These are phyloP conservation scores for Neonectria punicea DNA, from an alignment of 2,329 filamentous ascomycete genomes.

Conservation along the genomic window DNA sequence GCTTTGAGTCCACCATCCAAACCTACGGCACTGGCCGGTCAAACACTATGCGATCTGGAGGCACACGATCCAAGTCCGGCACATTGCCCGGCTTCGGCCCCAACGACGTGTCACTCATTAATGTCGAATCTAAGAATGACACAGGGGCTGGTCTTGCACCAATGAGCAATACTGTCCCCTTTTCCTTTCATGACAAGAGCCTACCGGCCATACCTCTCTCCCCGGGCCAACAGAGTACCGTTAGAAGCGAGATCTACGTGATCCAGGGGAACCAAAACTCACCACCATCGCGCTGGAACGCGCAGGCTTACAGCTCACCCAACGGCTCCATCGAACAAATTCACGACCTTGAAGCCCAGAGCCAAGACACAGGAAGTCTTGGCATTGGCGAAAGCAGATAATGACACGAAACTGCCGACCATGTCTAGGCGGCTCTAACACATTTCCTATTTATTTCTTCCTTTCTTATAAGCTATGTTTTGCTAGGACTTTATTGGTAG, in stretches of 20 bases:
- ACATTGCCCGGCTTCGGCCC: slow-evolving; percentile 45
- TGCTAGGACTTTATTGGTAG: not conserved
- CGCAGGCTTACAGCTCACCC: slow-evolving; percentile 33
- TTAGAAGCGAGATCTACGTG: slow-evolving; percentile 50
- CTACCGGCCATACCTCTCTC: slow-evolving; percentile 23
- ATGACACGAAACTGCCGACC: slow-evolving; percentile 19
- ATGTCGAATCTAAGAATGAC: slow-evolving; percentile 35
- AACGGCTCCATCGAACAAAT: slow-evolving; percentile 44
- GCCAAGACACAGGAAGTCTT: slow-evolving; percentile 39
- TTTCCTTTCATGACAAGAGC: slow-evolving; percentile 37
- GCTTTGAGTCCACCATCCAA: slow-evolving; percentile 56
- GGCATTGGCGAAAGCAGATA: slow-evolving; percentile 24
- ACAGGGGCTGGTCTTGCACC: slow-evolving; percentile 7
- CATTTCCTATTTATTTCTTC: slow-evolving; percentile 1
- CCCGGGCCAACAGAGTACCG: slow-evolving; percentile 34
- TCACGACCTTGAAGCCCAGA: slow-evolving; percentile 47
- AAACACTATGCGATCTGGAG: slow-evolving; percentile 38
- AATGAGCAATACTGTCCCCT: slow-evolving; percentile 29
- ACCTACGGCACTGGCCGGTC: slow-evolving; percentile 47
- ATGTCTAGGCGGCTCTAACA: not conserved
- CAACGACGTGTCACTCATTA: slow-evolving; percentile 50
- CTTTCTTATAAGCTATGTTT: not conserved
- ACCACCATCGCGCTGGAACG: slow-evolving; percentile 32
- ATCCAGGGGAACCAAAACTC: slow-evolving; percentile 47
- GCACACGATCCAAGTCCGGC: slow-evolving; percentile 28